These are phyloP conservation scores for Podochytrium sp. DNA, from an alignment of 192 early-diverging fungal genomes.

Conservation along the genomic window DNA sequence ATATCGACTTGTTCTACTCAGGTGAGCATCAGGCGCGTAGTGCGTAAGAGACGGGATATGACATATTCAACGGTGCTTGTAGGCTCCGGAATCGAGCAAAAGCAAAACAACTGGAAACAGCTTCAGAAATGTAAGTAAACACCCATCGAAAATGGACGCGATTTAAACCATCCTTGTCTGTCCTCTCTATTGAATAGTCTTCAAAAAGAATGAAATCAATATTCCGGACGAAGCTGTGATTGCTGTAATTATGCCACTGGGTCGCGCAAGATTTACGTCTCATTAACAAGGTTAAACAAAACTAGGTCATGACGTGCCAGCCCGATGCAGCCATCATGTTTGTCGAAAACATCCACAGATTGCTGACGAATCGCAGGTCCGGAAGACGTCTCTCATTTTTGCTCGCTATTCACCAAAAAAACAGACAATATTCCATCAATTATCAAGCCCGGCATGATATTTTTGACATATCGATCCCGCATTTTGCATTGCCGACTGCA, in stretches of 20 bases:
- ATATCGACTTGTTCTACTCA: constrained; percentile 42
- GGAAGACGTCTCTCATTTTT: neutral
- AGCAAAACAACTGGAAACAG: constrained; percentile 52
- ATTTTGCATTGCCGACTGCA: constrained; percentile 53
- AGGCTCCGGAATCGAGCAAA: constrained; percentile 39
- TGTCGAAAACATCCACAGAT: constrained; percentile 45
- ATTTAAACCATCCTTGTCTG: too few relatives aligned
- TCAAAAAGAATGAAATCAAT: constrained; percentile 36
- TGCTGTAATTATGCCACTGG: too few relatives aligned
- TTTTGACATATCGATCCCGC: constrained; percentile 38
- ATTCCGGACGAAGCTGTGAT: constrained; percentile 46
- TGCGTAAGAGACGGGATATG: too few relatives aligned
- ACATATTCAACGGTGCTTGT: too few relatives aligned
- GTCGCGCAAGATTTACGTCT: constrained; percentile 4
- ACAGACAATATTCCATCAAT: neutral
- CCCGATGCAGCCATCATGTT: constrained; percentile 46
- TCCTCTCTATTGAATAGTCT: constrained; percentile 25
- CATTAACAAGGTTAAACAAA: neutral
- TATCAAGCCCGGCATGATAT: neutral
- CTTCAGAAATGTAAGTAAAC: constrained; percentile 52
- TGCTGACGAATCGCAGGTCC: constrained; percentile 44
- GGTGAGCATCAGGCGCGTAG: constrained; percentile 47
- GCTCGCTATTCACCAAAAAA: neutral
- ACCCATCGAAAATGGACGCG: too few relatives aligned
- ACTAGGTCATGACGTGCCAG: constrained; percentile 44